Percentiles rank a stretch among this genome's conserved stretches.
Evolutionary conservation across 2,329 filamentous ascomycete species (phyloP).

Genomic region (Colletotrichum brevisporum): DNA sequence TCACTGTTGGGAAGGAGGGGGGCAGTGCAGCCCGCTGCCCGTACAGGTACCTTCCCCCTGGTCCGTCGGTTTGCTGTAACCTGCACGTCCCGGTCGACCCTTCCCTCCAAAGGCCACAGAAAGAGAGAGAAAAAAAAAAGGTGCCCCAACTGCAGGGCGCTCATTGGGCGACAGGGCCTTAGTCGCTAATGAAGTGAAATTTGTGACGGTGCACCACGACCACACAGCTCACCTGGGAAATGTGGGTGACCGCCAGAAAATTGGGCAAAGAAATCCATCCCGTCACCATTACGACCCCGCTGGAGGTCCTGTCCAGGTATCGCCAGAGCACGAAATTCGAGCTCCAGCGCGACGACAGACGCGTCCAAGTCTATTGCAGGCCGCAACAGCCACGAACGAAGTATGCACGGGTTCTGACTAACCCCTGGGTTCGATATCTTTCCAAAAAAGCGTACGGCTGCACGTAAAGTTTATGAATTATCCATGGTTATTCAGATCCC

Average conservation of each 20-base stretch:
- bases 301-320: slow-evolving; percentile 41
- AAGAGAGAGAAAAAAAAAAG: background rate
- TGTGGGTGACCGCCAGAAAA: slow-evolving; percentile 32
- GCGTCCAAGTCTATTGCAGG: background rate
- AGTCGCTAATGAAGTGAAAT: slow-evolving; percentile 24
- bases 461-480: background rate
- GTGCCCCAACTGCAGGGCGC: slow-evolving; percentile 21
- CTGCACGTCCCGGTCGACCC: background rate
- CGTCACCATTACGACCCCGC: slow-evolving; percentile 46
- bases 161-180: slow-evolving; percentile 35
- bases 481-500: background rate
- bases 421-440: background rate
- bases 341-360: slow-evolving; percentile 8
- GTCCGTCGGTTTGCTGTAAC: slow-evolving; percentile 23
- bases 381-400: slow-evolving; percentile 25
- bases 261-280: slow-evolving; percentile 16
- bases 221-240: slow-evolving; percentile 6
- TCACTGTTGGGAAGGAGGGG: too few species aligned
- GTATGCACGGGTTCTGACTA: slow-evolving; percentile 18
- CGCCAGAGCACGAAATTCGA: slow-evolving; percentile 32
- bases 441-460: background rate
- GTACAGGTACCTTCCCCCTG: slow-evolving; percentile 1
- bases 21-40: too few species aligned
- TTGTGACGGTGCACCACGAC: slow-evolving; percentile 13
- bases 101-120: background rate